Percentiles rank a stretch among this genome's conserved stretches.
These are phyloP conservation scores for Trichoderma sp. DNA, from an alignment of 2,329 filamentous ascomycete species.

Conservation along the genomic window DNA sequence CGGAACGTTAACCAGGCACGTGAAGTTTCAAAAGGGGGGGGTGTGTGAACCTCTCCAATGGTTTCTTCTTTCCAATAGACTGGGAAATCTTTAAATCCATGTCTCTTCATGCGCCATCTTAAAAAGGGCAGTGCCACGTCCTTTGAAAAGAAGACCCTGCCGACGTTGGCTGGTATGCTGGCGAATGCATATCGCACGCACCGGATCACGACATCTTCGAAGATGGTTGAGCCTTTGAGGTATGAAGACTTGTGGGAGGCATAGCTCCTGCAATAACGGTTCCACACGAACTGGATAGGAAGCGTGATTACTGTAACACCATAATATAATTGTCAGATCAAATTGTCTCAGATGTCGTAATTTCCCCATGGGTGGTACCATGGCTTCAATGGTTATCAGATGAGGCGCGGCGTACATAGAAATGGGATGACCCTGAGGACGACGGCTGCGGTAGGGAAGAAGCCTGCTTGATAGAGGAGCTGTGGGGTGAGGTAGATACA, in stretches of 20 bases:
- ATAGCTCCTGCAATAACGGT: conserved; percentile 31
- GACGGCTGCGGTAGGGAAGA: conserved; percentile 56
- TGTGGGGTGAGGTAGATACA: conserved; percentile 68
- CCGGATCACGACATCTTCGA: conserved; percentile 74
- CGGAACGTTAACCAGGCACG: conserved; percentile 7
- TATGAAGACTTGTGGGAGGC: conserved; percentile 50
- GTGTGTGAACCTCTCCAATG: conserved; percentile 30
- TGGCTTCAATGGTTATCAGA: no score
- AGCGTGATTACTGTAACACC: conserved; percentile 28
- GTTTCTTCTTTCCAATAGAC: conserved; percentile 59
- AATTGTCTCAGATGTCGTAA: not conserved
- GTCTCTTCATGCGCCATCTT: conserved; percentile 69
- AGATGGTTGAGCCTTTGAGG: conserved; percentile 65
- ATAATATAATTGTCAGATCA: not conserved
- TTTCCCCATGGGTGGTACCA: not conserved
- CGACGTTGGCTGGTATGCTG: conserved; percentile 64
- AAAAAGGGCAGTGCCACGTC: conserved; percentile 70
- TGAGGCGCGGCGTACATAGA: conserved; percentile 49
- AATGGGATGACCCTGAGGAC: conserved; percentile 65
- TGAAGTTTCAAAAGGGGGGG: not conserved
- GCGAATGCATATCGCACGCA: conserved; percentile 77
- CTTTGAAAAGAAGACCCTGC: conserved; percentile 75
- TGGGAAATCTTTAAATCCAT: conserved; percentile 62
- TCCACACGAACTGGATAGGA: conserved; percentile 31
- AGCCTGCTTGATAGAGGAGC: conserved; percentile 64